A percentile compares a stretch with the other conserved stretches of the same genome.
phyloP scores from a whole-genome alignment of 1,284 basidiomycete genomes.

The Puccinia polysora region DNA sequence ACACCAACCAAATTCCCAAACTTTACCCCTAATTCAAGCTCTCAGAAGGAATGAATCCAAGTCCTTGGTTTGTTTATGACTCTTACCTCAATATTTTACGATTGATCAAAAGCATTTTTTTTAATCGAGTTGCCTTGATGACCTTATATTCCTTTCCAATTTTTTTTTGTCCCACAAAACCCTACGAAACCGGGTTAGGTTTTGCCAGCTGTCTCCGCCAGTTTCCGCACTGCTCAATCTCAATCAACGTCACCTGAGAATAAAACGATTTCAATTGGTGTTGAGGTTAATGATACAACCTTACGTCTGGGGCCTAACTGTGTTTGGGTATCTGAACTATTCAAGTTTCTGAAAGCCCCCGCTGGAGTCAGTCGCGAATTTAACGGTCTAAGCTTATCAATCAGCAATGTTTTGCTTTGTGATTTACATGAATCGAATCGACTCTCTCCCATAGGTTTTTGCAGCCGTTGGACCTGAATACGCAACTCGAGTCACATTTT shows the following conservation, averaged over 20 bases:
- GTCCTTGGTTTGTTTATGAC: no score
- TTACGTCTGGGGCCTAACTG: conserved; percentile 64
- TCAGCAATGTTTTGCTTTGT: no score
- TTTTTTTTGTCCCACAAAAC: no score
- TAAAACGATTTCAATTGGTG: conserved; percentile 55
- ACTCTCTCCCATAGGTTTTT: conserved; percentile 73
- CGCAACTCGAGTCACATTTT: conserved; percentile 62
- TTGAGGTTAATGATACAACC: conserved; percentile 65
- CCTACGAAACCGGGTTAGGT: no score
- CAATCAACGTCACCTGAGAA: not conserved
- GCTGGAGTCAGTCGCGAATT: conserved; percentile 63
- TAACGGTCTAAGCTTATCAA: no score
- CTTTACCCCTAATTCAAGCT: no score
- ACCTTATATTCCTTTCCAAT: no score
- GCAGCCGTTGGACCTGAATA: conserved; percentile 89
- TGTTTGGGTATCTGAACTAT: conserved; percentile 64
- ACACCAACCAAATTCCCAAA: not conserved
- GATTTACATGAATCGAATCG: no score
- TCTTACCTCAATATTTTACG: not conserved
- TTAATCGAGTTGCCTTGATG: not conserved
- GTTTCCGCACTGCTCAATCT: conserved; percentile 9
- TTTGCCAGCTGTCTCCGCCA: conserved; percentile 5
- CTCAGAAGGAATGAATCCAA: no score
- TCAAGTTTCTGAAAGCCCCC: conserved; percentile 71
- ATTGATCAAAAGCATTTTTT: conserved; percentile 3